These are phyloP conservation scores for Mycena galericulata DNA, from an alignment of 768 basidiomycete species.

Conservation along the genomic window DNA sequence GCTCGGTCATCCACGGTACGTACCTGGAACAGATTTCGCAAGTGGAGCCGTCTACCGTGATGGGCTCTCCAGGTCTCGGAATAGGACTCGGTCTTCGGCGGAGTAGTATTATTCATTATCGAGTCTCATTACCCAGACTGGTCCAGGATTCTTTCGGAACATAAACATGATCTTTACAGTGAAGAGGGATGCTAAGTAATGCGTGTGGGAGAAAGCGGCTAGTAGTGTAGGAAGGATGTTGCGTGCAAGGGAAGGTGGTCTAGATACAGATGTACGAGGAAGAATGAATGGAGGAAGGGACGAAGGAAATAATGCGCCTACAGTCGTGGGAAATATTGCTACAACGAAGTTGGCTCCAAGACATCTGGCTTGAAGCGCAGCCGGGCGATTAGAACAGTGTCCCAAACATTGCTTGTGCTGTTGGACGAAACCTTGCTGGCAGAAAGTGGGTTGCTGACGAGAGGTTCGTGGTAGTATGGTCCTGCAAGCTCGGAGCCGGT, in stretches of 20 bases:
- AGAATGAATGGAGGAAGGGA: conserved; percentile 7
- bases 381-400: conserved; percentile 72
- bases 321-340: no score
- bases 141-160: no score
- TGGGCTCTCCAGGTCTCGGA: no score
- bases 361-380: conserved; percentile 75
- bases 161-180: no score
- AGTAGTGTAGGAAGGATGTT: conserved; percentile 20
- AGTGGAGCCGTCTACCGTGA: no score
- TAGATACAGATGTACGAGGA: conserved; percentile 27
- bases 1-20: no score
- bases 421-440: conserved; percentile 66
- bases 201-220: conserved; percentile 19
- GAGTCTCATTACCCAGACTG: no score
- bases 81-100: no score
- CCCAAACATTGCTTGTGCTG: conserved; percentile 54
- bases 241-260: conserved; percentile 2
- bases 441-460: conserved; percentile 48
- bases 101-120: no score
- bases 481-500: conserved; percentile 58
- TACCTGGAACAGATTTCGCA: no score
- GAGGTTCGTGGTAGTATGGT: conserved; percentile 59
- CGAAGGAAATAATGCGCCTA: not conserved
- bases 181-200: no score
- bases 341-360: conserved; percentile 66